phyloP scores from a whole-genome alignment of 2,329 filamentous ascomycete species.

The Fusarium sp. region DNA sequence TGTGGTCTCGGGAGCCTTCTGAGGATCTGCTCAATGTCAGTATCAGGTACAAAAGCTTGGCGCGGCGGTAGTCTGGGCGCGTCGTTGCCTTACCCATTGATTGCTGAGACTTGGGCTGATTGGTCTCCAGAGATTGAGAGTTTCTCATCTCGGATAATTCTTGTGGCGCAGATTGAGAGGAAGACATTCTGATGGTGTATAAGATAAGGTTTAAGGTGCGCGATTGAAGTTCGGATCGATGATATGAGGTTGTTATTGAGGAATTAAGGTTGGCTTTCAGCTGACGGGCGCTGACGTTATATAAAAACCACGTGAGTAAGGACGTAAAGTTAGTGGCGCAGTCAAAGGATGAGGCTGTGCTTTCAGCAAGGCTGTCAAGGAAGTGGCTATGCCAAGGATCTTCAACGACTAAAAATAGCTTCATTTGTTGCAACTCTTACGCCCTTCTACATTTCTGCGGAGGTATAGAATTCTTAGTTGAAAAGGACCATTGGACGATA shows the following conservation, averaged over 20 bases:
- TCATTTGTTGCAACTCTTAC: not conserved
- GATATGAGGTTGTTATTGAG: not conserved
- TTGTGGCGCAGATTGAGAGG: not conserved
- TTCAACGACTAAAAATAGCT: not conserved
- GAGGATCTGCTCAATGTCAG: not conserved
- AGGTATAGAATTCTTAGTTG: no score
- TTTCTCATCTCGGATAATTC: slow-evolving; percentile 11
- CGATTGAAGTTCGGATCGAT: not conserved
- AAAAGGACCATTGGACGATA: rapidly evolving
- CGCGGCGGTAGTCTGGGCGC: not conserved
- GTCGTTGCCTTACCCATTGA: slow-evolving; percentile 15
- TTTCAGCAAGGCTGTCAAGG: no score
- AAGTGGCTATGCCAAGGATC: not conserved
- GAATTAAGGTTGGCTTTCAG: not conserved
- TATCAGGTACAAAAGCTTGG: not conserved
- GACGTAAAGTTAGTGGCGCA: not conserved
- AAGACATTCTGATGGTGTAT: not conserved
- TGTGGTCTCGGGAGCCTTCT: slow-evolving; percentile 13
- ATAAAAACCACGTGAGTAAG: not conserved
- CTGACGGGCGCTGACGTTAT: slow-evolving; percentile 26
- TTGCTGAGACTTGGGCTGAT: slow-evolving; percentile 16
- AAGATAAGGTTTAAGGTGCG: no score
- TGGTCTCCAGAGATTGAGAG: slow-evolving; percentile 9
- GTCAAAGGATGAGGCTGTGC: not conserved
- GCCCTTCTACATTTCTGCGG: not conserved